A percentile compares a stretch with the other conserved stretches of the same genome.
These are phyloP conservation scores for Dorcoceras hygrometricum DNA, from an alignment of 257 asterid genomes.

Conservation along the genomic window DNA sequence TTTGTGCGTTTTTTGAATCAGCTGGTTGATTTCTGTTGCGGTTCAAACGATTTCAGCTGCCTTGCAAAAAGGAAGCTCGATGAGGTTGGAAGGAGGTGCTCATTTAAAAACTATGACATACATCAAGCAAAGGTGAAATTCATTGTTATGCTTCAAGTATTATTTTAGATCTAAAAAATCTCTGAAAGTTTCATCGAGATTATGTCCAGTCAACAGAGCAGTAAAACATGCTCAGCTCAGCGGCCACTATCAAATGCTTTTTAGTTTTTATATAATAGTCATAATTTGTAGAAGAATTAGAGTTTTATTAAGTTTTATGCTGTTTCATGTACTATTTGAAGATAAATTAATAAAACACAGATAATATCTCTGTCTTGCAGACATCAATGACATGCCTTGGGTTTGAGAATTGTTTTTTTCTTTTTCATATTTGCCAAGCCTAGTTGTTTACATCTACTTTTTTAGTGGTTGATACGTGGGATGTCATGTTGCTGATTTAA, in stretches of 20 bases:
- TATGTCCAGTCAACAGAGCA: no score
- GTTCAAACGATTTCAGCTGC: constrained; percentile 89
- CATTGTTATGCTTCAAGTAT: neutral
- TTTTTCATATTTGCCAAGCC: neutral
- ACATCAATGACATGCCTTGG: neutral
- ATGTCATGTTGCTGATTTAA: neutral
- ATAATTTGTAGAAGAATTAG: no score
- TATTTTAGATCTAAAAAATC: neutral
- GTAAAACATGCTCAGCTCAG: no score
- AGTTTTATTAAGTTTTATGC: no score
- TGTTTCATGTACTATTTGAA: no score
- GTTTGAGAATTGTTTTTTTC: neutral
- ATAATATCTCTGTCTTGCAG: neutral
- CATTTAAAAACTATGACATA: constrained; percentile 71
- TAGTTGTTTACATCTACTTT: neutral
- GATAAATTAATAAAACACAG: neutral
- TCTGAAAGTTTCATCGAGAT: neutral
- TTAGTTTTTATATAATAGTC: no score
- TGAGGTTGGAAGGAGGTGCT: constrained; percentile 59
- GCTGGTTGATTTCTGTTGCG: constrained; percentile 95
- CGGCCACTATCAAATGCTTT: no score
- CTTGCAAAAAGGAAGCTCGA: constrained; percentile 71
- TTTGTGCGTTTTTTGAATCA: constrained; percentile 37
- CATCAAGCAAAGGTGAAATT: constrained; percentile 58
- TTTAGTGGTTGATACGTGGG: neutral